Base-by-base conservation (phyloP, 148 eudicot genomes). In the Rhododendron griersonianum region DNA sequence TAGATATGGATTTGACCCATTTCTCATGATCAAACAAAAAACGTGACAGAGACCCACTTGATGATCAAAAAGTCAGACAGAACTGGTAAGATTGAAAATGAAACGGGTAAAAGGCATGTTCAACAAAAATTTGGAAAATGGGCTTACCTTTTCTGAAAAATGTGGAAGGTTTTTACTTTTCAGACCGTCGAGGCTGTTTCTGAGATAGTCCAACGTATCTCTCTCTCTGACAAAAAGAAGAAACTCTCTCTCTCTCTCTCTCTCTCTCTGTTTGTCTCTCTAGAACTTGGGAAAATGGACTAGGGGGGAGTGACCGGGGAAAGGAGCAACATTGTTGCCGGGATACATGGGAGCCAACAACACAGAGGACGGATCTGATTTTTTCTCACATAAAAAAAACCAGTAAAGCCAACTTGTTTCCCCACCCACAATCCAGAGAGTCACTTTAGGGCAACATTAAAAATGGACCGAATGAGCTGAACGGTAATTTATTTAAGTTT, bases 11-110 rank as follows among this genome's bases (percentile, higher is more conserved):
- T 87, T 89, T 85, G 89, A 90, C 92, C 87, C 88, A 76, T 84
- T 93, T 67, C 33, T 67, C 33, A 25, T 23, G 74, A n/a, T 25
- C 14, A 67, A 67, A 67, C 15, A 67, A 67, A 67, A 7, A 63
- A 63, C 3, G 11, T 85, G 89, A 88, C 85, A 88, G 88, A 87
- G 91, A 90, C 92, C 87, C 88, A 69, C 83, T 93, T 67, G 74
- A 25, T 25, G 33, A 63, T 28, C 35, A 80, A 81, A 84, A 82
- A 82, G 86, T 16, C 67, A 74, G 76, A 80, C 55, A 67, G 85
- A 89, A 84, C 82, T 57, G 74, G 63, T 67, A 19, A 44, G 61
- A 83, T 33, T 13, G 83, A 78, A 9, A 85, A 45, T 84, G 86
- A 84, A 85, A 63, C 82, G 83, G 84, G 84, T 59, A 74, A 65